Percentiles rank a stretch among this genome's conserved stretches.
Evolutionary conservation across 306 rosid genomes (phyloP).

Genomic region (Leucaena leucocephala): DNA sequence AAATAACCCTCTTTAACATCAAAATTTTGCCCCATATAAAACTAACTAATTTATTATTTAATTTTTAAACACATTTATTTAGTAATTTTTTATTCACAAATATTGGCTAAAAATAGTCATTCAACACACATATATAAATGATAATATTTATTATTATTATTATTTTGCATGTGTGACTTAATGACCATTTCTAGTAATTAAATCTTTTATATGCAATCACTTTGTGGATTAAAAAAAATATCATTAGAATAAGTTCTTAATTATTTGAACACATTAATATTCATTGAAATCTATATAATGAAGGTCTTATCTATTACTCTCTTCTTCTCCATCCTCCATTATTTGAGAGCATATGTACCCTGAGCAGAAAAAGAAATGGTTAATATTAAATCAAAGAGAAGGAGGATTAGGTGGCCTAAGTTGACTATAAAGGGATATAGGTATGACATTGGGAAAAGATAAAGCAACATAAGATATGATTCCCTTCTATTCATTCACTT

Average conservation of each 20-base stretch:
- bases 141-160: too few species aligned
- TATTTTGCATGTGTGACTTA: neutral
- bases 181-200: neutral
- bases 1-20: neutral
- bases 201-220: neutral
- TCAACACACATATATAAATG: too few species aligned
- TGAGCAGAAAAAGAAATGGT: neutral
- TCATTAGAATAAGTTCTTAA: too few species aligned
- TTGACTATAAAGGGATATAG: conserved; percentile 27
- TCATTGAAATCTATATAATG: neutral
- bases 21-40: neutral
- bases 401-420: conserved; percentile 3
- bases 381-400: neutral
- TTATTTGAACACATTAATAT: neutral
- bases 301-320: neutral
- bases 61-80: too few species aligned
- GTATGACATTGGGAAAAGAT: conserved; percentile 27
- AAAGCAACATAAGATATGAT: neutral
- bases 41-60: neutral
- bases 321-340: neutral
- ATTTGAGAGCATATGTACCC: neutral
- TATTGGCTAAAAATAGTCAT: too few species aligned
- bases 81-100: too few species aligned
- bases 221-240: too few species aligned
- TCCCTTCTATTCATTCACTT: conserved; percentile 15